Conservation (phyloP, 1,284 basidiomycete genomes). For the Cronartium quercuum region DNA sequence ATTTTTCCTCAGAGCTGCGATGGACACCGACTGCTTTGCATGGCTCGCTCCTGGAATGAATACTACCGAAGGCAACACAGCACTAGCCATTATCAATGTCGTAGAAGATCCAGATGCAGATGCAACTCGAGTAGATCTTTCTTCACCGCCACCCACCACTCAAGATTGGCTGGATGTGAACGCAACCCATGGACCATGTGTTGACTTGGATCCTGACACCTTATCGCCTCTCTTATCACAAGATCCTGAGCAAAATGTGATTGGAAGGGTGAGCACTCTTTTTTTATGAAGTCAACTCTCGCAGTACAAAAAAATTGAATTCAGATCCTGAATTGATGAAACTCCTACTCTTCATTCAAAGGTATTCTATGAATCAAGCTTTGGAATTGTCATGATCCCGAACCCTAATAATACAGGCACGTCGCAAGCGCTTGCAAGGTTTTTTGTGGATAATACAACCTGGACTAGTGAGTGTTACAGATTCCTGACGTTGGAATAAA, state of each 20-base stretch:
- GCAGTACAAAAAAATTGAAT: too few relatives aligned
- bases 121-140: background rate
- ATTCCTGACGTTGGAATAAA: too few relatives aligned
- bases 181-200: constrained; percentile 11
- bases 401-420: background rate
- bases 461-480: constrained; percentile 19
- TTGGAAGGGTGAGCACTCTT: constrained; percentile 10
- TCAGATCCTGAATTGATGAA: too few relatives aligned
- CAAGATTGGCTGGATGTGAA: constrained; percentile 16
- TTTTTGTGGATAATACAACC: constrained; percentile 35
- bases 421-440: constrained; percentile 16
- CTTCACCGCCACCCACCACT: background rate
- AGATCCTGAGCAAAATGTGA: background rate
- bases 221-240: constrained; percentile 2
- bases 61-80: constrained; percentile 24
- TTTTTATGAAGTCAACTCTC: too few relatives aligned
- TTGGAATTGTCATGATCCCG: constrained; percentile 10
- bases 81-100: constrained; percentile 16
- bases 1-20: constrained; percentile 6
- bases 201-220: constrained; percentile 2
- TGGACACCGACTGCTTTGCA: constrained; percentile 1
- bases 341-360: too few relatives aligned
- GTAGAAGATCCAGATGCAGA: background rate
- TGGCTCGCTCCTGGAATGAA: constrained; percentile 21
- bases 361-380: constrained; percentile 25